Base-by-base conservation (phyloP, 495 filamentous ascomycete species). In the Hypoxylon subgilvum region DNA sequence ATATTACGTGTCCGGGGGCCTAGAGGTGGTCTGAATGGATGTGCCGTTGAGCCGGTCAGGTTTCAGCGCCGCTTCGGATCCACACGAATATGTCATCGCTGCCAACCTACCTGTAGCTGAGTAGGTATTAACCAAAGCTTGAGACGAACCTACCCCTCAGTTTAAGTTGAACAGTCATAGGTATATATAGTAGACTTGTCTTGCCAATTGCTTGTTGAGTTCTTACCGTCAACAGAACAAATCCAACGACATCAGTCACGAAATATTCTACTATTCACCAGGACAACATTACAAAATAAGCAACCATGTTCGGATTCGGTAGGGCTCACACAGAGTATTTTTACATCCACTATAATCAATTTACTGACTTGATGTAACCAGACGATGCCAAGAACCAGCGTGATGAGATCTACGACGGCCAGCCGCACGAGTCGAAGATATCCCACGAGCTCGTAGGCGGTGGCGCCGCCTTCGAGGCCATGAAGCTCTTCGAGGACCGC, bases 401-500 rank as follows among this genome's bases (percentile, higher is more conserved):
- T 74, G 69, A 84, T 52, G 53, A 86, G 66, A 75, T 89, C 67
- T 86, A 90, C 74, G 62, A 73, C 39, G 48, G 75, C 42, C 34
- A 69, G 23, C 61, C 67, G 23, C 79, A 88, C 77, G 66, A 90
- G 72, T 77, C 80, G 67, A 80, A 84, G 68, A 73, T 90, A 68
- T 82, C 82, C 59, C 89, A 92, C 72, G 88, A 92, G 74, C 68
- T 89, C 30, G 66, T 91, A 46, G 88, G 86, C 65, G 88, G 88
- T 41, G 90, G 83, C 39, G 89, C 88, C 41, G 84, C 88, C 54
- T 92, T 92, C 66, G 88, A 84, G 59, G 89, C 82, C 52, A 87
- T 94, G 81, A 90, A 91, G 79, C 74, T 84, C 12, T 92, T 85
- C 70, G 89, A 92, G 73, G 84, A 91, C 71, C 76, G 84, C 52